Evolutionary conservation across 805 yeast genomes (phyloP).

Genomic region (Metschnikowia borealis): DNA sequence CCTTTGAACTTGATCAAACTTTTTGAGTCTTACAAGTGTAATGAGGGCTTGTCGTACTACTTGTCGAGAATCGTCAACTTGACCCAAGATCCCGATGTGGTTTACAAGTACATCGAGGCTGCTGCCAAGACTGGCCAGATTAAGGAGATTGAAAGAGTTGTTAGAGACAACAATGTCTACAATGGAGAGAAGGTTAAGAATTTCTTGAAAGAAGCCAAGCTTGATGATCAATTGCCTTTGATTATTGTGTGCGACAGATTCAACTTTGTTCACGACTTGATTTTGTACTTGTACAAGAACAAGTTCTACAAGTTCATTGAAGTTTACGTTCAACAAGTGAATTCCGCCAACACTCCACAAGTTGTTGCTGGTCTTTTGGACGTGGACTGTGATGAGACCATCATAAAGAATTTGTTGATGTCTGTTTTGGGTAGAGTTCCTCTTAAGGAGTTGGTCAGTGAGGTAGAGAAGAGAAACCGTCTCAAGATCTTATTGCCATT

Average conservation of each 20-base stretch:
- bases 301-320: slow-evolving; percentile 95
- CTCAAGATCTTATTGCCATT: slow-evolving; percentile 88
- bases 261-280: slow-evolving; percentile 87
- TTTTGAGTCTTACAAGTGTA: slow-evolving; percentile 89
- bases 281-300: slow-evolving; percentile 89
- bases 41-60: slow-evolving; percentile 92
- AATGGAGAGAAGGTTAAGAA: slow-evolving; percentile 97
- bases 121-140: slow-evolving; percentile 88
- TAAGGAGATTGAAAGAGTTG: slow-evolving; percentile 93
- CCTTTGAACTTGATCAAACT: slow-evolving; percentile 78
- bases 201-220: slow-evolving; percentile 88
- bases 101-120: slow-evolving; percentile 90
- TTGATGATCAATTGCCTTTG: slow-evolving; percentile 93
- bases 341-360: slow-evolving; percentile 93
- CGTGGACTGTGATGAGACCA: slow-evolving; percentile 92
- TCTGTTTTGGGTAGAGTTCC: slow-evolving; percentile 95
- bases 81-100: slow-evolving; percentile 92
- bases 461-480: slow-evolving; percentile 95
- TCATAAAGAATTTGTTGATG: slow-evolving; percentile 73
- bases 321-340: slow-evolving; percentile 96
- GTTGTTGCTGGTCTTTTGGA: slow-evolving; percentile 95
- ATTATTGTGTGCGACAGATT: slow-evolving; percentile 94
- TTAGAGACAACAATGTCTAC: slow-evolving; percentile 88
- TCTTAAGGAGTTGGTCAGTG: slow-evolving; percentile 79
- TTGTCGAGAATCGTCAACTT: slow-evolving; percentile 89